phyloP scores from a whole-genome alignment of 768 basidiomycete species.

The Psilocybe cyanescens region DNA sequence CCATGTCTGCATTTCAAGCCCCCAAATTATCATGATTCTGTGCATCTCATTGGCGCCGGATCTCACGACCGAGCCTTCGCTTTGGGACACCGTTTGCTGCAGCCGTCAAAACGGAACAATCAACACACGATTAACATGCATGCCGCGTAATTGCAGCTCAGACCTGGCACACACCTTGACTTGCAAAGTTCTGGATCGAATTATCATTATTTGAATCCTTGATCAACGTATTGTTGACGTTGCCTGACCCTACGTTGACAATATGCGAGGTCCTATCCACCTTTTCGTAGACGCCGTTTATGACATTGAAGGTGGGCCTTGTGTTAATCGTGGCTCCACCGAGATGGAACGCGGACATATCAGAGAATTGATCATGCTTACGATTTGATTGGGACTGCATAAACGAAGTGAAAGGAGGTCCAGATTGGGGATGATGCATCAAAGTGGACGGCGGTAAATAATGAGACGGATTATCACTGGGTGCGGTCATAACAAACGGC shows the following conservation, averaged over 20 bases:
- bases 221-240: constrained; percentile 9
- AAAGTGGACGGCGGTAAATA: not conserved
- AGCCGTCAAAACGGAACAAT: not conserved
- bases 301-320: constrained; percentile 1
- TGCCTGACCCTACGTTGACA: constrained; percentile 18
- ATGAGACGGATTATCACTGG: not conserved
- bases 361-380: not conserved
- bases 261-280: constrained; percentile 11
- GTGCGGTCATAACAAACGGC: not conserved
- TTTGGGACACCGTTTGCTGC: not conserved
- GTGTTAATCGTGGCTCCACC: not conserved
- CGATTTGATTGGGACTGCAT: not conserved
- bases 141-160: no score
- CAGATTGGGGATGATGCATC: not conserved
- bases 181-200: constrained; percentile 1
- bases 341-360: not conserved
- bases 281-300: constrained; percentile 7
- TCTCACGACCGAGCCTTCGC: not conserved
- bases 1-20: no score
- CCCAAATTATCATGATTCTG: no score
- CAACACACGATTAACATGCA: no score
- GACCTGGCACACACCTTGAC: not conserved
- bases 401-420: no score
- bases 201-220: constrained; percentile 25
- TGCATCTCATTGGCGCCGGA: not conserved